A percentile compares a stretch with the other conserved stretches of the same genome.
phyloP scores from a whole-genome alignment of 345 rosid species.

The Eucalyptus guilfoylei region DNA sequence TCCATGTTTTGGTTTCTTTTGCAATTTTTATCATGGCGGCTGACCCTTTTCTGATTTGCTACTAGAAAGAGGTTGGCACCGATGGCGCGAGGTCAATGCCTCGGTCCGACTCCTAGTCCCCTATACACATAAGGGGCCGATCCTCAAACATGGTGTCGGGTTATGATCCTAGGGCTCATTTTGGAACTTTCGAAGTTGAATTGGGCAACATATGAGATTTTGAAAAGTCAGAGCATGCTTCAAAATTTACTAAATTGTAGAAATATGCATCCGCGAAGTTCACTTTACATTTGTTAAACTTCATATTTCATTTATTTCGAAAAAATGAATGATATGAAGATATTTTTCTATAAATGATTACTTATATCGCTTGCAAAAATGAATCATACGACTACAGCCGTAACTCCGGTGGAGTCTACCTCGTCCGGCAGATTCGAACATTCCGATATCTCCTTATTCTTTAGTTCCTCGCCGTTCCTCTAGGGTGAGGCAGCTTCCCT shows the following conservation, averaged over 20 bases:
- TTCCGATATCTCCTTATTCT: background rate
- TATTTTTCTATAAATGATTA: too few species aligned
- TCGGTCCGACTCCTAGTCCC: background rate
- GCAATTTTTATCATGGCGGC: background rate
- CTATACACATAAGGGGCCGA: background rate
- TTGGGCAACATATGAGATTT: background rate
- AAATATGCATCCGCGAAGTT: background rate
- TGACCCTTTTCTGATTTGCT: background rate
- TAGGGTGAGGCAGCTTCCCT: background rate
- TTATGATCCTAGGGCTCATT: background rate
- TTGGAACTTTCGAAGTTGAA: background rate
- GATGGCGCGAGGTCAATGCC: background rate
- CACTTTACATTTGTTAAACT: background rate
- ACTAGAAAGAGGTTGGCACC: background rate
- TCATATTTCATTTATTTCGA: background rate
- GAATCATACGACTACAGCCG: background rate
- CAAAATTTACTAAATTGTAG: background rate
- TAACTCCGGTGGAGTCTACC: background rate
- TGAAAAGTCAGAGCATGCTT: background rate
- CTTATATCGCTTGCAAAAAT: fast-evolving
- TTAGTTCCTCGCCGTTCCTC: background rate
- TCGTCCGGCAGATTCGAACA: background rate
- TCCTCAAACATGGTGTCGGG: background rate
- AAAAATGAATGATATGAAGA: fast-evolving
- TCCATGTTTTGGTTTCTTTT: background rate